Percentiles rank a stretch among this genome's conserved stretches.
Evolutionary conservation across 805 yeast species (phyloP).

Genomic region (Torulaspora maleeae): DNA sequence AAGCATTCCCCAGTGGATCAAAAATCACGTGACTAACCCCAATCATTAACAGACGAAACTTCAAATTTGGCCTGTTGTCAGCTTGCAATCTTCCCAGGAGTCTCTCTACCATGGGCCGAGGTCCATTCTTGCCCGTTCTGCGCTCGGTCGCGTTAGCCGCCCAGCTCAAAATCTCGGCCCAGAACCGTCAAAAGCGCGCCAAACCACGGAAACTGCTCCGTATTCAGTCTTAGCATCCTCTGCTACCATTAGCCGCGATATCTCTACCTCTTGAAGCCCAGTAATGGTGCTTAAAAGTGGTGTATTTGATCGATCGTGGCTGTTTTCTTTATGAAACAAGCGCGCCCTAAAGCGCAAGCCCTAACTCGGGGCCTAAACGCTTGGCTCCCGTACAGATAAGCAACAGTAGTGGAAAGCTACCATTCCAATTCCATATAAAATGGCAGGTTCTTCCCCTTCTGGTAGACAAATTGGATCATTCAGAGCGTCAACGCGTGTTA

Average conservation of each 20-base stretch:
- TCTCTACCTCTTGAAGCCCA: neutral
- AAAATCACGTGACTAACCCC: too few species aligned
- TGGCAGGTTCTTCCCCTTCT: too few species aligned
- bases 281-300: neutral
- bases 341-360: neutral
- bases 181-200: neutral
- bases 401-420: too few species aligned
- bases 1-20: too few species aligned
- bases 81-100: too few species aligned
- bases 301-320: neutral
- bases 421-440: too few species aligned
- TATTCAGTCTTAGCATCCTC: too few species aligned
- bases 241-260: neutral
- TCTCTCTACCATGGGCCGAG: neutral
- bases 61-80: too few species aligned
- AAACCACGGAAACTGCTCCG: neutral
- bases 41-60: too few species aligned
- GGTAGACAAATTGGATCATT: too few species aligned
- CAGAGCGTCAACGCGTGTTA: too few species aligned
- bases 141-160: slow-evolving; percentile 8
- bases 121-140: neutral
- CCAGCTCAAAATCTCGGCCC: neutral
- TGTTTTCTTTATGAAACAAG: neutral
- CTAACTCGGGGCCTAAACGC: neutral
- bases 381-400: neutral